Conservation (phyloP, 2,329 filamentous ascomycete genomes). For the Monosporascus sp. region DNA sequence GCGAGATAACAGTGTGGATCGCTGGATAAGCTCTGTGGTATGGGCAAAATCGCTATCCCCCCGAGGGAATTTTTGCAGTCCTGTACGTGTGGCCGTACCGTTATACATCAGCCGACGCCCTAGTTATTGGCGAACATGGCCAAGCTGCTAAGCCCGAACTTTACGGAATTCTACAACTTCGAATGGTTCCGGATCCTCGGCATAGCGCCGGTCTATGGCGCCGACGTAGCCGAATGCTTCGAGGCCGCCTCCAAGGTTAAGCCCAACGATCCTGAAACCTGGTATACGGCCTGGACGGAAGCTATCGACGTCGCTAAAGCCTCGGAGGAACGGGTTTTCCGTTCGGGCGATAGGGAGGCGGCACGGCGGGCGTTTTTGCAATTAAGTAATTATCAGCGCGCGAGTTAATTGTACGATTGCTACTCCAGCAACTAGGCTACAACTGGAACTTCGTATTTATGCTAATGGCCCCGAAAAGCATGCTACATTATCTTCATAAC, state of each 20-base stretch:
- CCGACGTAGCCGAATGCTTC: slow-evolving; percentile 36
- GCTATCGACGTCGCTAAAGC: slow-evolving; percentile 27
- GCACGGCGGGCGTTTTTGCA: slow-evolving; percentile 35
- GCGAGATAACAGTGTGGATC: too few relatives aligned
- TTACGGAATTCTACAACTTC: slow-evolving; percentile 36
- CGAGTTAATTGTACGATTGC: slow-evolving; percentile 11
- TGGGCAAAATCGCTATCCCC: too few relatives aligned
- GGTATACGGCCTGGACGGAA: slow-evolving; percentile 32
- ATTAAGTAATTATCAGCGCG: slow-evolving; percentile 35
- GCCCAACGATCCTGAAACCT: slow-evolving; percentile 32
- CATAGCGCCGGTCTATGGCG: slow-evolving; percentile 29
- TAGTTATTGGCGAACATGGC: too few relatives aligned
- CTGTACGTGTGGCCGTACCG: too few relatives aligned
- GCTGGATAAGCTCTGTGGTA: too few relatives aligned
- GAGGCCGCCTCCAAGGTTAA: slow-evolving; percentile 33
- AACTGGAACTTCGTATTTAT: not conserved
- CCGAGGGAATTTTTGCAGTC: too few relatives aligned
- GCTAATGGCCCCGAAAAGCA: too few relatives aligned
- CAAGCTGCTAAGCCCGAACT: slow-evolving; percentile 8
- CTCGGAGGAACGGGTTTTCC: slow-evolving; percentile 29
- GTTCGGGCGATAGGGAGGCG: slow-evolving; percentile 21
- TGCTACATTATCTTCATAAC: too few relatives aligned
- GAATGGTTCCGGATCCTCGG: slow-evolving; percentile 36
- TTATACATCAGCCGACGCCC: too few relatives aligned
- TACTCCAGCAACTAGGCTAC: not conserved